phyloP scores from a whole-genome alignment of 768 basidiomycete genomes.

The Termitomyces sp. region DNA sequence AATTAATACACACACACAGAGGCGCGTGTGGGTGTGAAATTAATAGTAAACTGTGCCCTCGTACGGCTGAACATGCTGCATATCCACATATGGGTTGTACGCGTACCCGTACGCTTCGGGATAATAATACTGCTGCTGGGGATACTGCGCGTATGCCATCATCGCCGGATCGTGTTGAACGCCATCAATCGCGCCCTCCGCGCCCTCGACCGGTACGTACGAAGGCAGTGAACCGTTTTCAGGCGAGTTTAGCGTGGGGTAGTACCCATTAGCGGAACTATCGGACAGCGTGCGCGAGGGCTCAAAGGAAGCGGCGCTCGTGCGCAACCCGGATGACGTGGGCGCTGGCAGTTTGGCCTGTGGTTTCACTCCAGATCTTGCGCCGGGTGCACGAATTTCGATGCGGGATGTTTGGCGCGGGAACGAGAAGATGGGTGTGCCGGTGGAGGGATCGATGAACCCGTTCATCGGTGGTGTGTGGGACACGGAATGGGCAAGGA shows the following conservation, averaged over 20 bases:
- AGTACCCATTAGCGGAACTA: constrained; percentile 14
- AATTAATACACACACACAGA: background rate
- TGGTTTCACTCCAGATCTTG: constrained; percentile 20
- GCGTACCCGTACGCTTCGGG: constrained; percentile 60
- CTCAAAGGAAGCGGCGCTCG: constrained; percentile 45
- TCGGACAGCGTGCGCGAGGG: constrained; percentile 28
- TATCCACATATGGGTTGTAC: constrained; percentile 55
- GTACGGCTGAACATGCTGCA: constrained; percentile 59
- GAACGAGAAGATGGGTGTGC: constrained; percentile 67
- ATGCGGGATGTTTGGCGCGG: constrained; percentile 67
- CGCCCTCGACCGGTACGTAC: constrained; percentile 28
- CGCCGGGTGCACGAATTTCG: constrained; percentile 61
- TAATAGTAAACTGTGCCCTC: constrained; percentile 63
- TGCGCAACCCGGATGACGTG: constrained; percentile 37
- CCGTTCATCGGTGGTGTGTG: constrained; percentile 58
- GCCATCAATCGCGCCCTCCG: constrained; percentile 15
- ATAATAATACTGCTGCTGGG: constrained; percentile 62
- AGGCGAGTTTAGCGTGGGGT: constrained; percentile 8
- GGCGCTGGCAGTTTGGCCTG: constrained; percentile 24
- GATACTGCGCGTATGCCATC: constrained; percentile 57
- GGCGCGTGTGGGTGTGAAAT: constrained; percentile 10
- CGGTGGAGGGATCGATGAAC: constrained; percentile 61
- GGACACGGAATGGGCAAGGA: constrained; percentile 43
- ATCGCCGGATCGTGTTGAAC: constrained; percentile 22
- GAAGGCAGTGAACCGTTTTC: constrained; percentile 12